These are phyloP conservation scores for Russula sp. DNA, from an alignment of 768 basidiomycete species.

Conservation along the genomic window DNA sequence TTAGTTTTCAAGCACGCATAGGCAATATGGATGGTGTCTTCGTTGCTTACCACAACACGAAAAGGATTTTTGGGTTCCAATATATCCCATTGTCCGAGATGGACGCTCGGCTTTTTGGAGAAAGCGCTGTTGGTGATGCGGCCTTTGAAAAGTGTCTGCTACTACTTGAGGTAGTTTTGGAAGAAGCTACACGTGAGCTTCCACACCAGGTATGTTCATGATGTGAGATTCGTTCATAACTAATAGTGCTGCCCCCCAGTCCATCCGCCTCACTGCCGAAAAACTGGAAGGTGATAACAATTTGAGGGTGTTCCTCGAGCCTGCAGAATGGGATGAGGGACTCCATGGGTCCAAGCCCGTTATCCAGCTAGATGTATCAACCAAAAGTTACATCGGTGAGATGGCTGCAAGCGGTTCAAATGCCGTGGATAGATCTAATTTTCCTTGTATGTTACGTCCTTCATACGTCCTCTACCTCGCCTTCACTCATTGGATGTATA, in stretches of 20 bases:
- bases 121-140: constrained; percentile 52
- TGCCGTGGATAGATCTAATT: constrained; percentile 32
- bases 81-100: constrained; percentile 85
- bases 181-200: constrained; percentile 53
- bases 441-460: constrained; percentile 30
- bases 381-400: constrained; percentile 41
- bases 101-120: constrained; percentile 75
- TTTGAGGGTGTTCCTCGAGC: constrained; percentile 66
- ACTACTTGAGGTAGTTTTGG: constrained; percentile 60
- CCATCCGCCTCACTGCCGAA: constrained; percentile 57
- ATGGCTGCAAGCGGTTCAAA: constrained; percentile 33
- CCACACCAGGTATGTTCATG: constrained; percentile 54
- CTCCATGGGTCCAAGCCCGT: constrained; percentile 36
- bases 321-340: constrained; percentile 42
- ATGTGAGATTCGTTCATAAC: background rate
- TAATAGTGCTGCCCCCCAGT: constrained; percentile 32
- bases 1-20: constrained; percentile 89
- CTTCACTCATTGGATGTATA: background rate
- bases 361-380: constrained; percentile 50
- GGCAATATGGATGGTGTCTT: constrained; percentile 96
- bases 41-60: constrained; percentile 84
- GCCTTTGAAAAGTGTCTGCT: constrained; percentile 71
- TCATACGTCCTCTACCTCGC: background rate
- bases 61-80: constrained; percentile 87
- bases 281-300: constrained; percentile 38